Evolutionary conservation across 2,329 filamentous ascomycete genomes (phyloP), one percentile per base, ranked within the genome.

Genomic region (Cryphonectria japonica): DNA sequence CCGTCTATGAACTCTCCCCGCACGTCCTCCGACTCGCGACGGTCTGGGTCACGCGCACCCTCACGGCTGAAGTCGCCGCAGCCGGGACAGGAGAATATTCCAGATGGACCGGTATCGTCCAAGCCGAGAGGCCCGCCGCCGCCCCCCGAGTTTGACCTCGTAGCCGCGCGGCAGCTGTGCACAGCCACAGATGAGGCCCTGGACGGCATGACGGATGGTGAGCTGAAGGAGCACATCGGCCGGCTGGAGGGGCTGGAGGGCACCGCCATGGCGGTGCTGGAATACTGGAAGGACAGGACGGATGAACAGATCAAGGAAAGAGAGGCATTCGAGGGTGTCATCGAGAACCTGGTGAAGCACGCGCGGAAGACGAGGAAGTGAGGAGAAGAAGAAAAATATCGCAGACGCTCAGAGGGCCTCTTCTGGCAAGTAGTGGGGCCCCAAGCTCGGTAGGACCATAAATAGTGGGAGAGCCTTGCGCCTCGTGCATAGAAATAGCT

Each of bases 311-410:
- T 97, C 74, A 93, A 93, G 57, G 95, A 98, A 78, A 91, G 96
- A 76, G 95, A 98, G 79, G 93, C 94, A 2, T 96, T 98, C 79
- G 95, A 98, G 79, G 94, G 94, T 0, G 95, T 98, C 22, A 98
- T 98, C 86, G 95, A 97, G 82, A 98, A 97, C 80, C 81, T 98
- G 75, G 95, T 98, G 60, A 96, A 94, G 80, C 94, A 97, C 83
- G 94, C 94, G 66, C 87, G 94, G 79, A 93, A 95, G 82, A 90
- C 94, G 70, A 88, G 94, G 78, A 96, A 95, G 82, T 93, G 83
- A 82, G 8, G 22, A 22, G 1, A 50, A 46, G 1, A 32, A 26
- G 26, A 50, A 75, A 67, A 62, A 61, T 52, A 32, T 32, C 26
- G 60, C n/a, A 39, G 34, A 34, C 9, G 19, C 22, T 22, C 19